Percentiles rank a stretch among this genome's conserved stretches.
These are phyloP conservation scores for Chaetomium strumarium DNA, from an alignment of 2,329 filamentous ascomycete species.

Conservation along the genomic window DNA sequence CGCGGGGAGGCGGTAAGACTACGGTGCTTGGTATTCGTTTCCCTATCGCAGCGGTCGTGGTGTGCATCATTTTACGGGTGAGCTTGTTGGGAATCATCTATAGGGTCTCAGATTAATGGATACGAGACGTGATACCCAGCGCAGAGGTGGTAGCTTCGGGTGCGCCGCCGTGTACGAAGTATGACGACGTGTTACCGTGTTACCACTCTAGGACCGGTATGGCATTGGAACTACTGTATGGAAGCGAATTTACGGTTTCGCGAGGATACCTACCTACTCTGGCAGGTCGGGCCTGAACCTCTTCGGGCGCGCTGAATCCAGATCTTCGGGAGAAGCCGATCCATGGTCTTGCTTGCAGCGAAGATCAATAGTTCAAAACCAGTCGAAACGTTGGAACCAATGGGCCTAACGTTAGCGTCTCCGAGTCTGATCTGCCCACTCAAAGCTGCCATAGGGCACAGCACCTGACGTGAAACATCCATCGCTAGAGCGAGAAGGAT, in stretches of 20 bases:
- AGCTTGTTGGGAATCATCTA: background rate
- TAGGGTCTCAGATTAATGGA: constrained; percentile 1
- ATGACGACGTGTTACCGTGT: background rate
- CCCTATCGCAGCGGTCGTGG: too few species aligned
- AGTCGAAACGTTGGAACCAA: too few species aligned
- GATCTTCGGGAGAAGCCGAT: background rate
- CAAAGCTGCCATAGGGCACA: too few species aligned
- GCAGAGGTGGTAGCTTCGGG: background rate
- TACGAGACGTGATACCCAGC: constrained; percentile 4
- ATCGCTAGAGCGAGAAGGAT: too few species aligned
- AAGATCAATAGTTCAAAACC: background rate
- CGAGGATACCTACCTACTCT: too few species aligned
- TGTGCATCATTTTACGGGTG: background rate
- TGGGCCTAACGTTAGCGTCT: too few species aligned
- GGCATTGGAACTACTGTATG: background rate
- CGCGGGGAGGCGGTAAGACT: constrained; percentile 28
- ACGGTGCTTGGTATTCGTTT: background rate
- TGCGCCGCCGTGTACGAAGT: too few species aligned
- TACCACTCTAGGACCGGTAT: background rate
- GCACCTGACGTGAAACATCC: too few species aligned
- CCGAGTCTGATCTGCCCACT: too few species aligned
- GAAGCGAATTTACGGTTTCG: background rate
- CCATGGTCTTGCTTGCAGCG: background rate
- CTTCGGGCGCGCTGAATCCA: background rate
- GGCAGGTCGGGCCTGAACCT: background rate